Conservation (phyloP, 2,329 filamentous ascomycete species). For the Dactylonectria macrodidyma region DNA sequence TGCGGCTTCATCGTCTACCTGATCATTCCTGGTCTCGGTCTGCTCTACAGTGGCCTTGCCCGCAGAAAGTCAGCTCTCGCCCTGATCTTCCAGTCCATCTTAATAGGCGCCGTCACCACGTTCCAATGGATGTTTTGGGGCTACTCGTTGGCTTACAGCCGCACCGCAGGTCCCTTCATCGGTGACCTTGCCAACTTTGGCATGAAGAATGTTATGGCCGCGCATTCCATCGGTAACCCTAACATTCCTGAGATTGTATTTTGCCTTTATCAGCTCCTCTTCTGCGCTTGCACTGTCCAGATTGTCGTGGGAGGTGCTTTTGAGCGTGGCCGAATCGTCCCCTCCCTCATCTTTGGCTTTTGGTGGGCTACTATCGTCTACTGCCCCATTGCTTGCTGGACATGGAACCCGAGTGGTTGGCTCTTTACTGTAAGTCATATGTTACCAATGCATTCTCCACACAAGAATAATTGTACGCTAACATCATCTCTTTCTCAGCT, state of each 20-base stretch:
- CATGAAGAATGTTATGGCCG: conserved; percentile 52
- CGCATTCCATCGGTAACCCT: conserved; percentile 51
- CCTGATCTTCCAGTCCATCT: conserved; percentile 62
- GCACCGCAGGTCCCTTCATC: conserved; percentile 51
- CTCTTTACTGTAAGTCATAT: conserved; percentile 69
- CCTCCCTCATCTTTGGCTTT: conserved; percentile 74
- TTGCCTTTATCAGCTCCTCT: conserved; percentile 46
- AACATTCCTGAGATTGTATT: conserved; percentile 55
- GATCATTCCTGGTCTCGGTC: conserved; percentile 43
- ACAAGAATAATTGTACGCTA: neutral
- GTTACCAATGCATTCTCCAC: neutral
- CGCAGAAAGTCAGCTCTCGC: conserved; percentile 56
- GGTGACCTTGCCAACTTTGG: conserved; percentile 53
- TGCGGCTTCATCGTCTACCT: conserved; percentile 36
- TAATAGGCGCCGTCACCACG: conserved; percentile 59
- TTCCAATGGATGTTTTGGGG: conserved; percentile 64
- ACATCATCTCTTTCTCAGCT: conserved; percentile 2
- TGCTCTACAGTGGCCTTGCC: conserved; percentile 56
- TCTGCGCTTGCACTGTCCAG: conserved; percentile 51
- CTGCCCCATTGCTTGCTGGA: conserved; percentile 73
- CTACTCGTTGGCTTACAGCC: conserved; percentile 58
- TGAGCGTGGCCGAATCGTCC: conserved; percentile 53
- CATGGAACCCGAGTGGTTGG: conserved; percentile 77
- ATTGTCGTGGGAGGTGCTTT: conserved; percentile 56
- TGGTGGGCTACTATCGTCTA: conserved; percentile 76